phyloP scores from a whole-genome alignment of 805 yeast genomes.

The Diddensiella transvaalensis region DNA sequence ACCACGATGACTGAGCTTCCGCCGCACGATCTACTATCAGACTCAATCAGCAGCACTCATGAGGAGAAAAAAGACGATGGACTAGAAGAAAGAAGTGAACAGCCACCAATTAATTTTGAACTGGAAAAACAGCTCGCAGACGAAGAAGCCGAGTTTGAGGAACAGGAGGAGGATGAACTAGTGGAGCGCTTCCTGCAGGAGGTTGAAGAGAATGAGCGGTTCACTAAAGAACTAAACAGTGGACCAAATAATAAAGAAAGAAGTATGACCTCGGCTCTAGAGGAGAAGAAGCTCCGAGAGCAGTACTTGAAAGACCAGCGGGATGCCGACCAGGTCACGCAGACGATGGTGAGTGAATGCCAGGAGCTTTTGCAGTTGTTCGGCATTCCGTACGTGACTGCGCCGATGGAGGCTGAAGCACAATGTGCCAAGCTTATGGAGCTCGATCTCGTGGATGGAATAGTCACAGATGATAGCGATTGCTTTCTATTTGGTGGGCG shows the following conservation, averaged over 20 bases:
- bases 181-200: conserved; percentile 63
- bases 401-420: conserved; percentile 99
- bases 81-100: too few relatives aligned
- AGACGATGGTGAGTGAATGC: conserved; percentile 81
- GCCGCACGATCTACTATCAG: too few relatives aligned
- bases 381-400: conserved; percentile 92
- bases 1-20: neutral
- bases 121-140: conserved; percentile 26
- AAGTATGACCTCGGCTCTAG: conserved; percentile 2
- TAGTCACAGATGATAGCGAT: conserved; percentile 96
- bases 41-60: too few relatives aligned
- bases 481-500: conserved; percentile 91
- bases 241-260: conserved; percentile 9
- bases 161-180: conserved; percentile 71
- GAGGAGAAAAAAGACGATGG: too few relatives aligned
- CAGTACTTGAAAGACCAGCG: conserved; percentile 66
- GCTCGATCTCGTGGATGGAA: conserved; percentile 84
- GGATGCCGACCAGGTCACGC: conserved; percentile 89
- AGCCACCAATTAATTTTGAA: neutral
- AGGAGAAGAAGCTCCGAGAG: conserved; percentile 45
- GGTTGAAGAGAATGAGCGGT: conserved; percentile 64
- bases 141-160: conserved; percentile 35
- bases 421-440: conserved; percentile 81
- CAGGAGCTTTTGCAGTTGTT: conserved; percentile 82
- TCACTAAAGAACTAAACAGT: conserved; percentile 43